phyloP scores from a whole-genome alignment of 179 eudicot species.

The Silene coronaria region DNA sequence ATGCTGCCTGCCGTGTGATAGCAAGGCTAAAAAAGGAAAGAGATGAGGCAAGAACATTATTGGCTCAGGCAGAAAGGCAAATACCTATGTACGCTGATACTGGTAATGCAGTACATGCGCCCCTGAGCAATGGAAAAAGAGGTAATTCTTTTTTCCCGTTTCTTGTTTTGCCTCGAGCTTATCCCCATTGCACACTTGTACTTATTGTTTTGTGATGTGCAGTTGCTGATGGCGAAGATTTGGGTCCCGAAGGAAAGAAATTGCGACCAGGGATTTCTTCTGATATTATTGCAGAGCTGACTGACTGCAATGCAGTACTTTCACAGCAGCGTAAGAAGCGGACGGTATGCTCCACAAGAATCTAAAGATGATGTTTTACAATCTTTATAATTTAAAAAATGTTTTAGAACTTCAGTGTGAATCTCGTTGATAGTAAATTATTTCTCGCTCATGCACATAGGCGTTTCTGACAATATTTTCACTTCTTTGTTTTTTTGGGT shows the following conservation, averaged over 20 bases:
- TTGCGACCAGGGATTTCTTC: slow-evolving; percentile 66
- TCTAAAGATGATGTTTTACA: slow-evolving; percentile 1
- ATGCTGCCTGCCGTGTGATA: slow-evolving; percentile 99
- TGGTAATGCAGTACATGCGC: slow-evolving; percentile 37
- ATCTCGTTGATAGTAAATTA: not conserved
- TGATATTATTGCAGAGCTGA: slow-evolving; percentile 62
- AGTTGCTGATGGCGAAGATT: slow-evolving; percentile 67
- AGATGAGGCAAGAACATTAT: slow-evolving; percentile 74
- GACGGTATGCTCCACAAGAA: slow-evolving; percentile 42
- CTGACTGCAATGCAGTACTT: slow-evolving; percentile 84
- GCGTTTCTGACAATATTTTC: not conserved
- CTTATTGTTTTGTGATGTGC: slow-evolving; percentile 15
- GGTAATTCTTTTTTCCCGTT: slow-evolving; percentile 32
- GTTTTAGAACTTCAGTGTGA: not conserved
- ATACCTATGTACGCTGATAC: slow-evolving; percentile 47
- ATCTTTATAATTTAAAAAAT: not conserved
- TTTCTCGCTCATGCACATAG: not conserved
- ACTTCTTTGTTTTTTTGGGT: not conserved
- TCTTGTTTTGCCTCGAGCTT: not conserved
- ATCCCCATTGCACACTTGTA: not conserved
- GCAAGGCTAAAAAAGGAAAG: slow-evolving; percentile 96
- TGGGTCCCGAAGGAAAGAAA: slow-evolving; percentile 63
- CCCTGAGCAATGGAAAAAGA: slow-evolving; percentile 89
- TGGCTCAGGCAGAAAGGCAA: slow-evolving; percentile 85
- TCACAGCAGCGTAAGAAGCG: slow-evolving; percentile 87